Percentiles rank a stretch among this genome's conserved stretches.
Evolutionary conservation across 768 basidiomycete genomes (phyloP).

Genomic region (Podaxis pistillaris): DNA sequence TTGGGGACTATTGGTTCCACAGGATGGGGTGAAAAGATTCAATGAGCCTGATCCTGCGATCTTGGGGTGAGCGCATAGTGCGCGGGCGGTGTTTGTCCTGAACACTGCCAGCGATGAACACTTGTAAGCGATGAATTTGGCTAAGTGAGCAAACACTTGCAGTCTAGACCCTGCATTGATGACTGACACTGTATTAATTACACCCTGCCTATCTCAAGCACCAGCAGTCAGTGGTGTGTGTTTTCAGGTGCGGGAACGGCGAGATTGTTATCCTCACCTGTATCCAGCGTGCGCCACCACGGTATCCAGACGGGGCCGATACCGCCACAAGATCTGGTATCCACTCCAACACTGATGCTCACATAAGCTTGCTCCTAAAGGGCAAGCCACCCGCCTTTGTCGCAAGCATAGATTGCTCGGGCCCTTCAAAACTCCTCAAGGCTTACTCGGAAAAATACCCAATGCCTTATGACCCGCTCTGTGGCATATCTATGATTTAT

Average conservation of each 20-base stretch:
- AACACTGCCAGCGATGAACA: no score
- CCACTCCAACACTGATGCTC: not conserved
- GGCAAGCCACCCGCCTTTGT: not conserved
- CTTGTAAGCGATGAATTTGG: no score
- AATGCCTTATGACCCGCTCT: not conserved
- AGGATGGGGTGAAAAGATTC: no score
- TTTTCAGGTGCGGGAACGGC: not conserved
- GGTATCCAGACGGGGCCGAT: not conserved
- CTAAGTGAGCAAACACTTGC: not conserved
- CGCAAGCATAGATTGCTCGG: not conserved
- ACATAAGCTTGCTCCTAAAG: not conserved
- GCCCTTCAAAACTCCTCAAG: not conserved
- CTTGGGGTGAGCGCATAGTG: no score
- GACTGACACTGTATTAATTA: not conserved
- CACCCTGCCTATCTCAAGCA: not conserved
- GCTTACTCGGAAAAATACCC: not conserved
- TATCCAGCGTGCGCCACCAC: not conserved
- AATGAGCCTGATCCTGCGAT: no score
- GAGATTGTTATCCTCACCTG: not conserved
- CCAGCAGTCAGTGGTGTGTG: not conserved
- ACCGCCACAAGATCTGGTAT: not conserved
- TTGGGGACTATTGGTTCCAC: not conserved
- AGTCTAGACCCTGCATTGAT: not conserved
- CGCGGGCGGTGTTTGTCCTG: no score
- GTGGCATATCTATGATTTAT: not conserved